A percentile compares a stretch with the other conserved stretches of the same genome.
Evolutionary conservation across 768 basidiomycete genomes (phyloP).

Genomic region (Pleurotus salmoneostramineus): DNA sequence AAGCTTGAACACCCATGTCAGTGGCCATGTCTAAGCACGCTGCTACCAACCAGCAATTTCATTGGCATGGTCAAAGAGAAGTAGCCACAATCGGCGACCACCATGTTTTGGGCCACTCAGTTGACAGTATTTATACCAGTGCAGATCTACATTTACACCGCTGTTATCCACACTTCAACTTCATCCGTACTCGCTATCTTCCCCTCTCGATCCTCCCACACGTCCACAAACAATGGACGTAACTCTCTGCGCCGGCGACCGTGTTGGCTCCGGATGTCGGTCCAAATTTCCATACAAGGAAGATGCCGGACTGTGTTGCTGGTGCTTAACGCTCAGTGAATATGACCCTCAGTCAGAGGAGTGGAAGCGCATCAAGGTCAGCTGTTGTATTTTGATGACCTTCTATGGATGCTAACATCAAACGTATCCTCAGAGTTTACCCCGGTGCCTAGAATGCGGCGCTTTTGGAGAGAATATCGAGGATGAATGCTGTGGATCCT

Average conservation of each 20-base stretch:
- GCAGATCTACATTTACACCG: background rate
- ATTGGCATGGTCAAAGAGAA: too few relatives aligned
- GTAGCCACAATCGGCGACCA: too few relatives aligned
- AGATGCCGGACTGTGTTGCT: background rate
- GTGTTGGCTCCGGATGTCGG: background rate
- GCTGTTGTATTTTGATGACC: background rate
- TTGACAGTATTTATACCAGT: too few relatives aligned
- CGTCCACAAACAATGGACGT: background rate
- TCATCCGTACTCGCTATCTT: background rate
- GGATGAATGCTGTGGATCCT: background rate
- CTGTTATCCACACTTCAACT: background rate
- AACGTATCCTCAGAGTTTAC: background rate
- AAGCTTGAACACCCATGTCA: too few relatives aligned
- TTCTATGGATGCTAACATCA: background rate
- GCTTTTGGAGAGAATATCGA: background rate
- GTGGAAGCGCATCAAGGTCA: background rate
- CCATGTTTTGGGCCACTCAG: too few relatives aligned
- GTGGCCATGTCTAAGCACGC: too few relatives aligned
- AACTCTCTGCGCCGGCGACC: background rate
- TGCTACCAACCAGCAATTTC: too few relatives aligned
- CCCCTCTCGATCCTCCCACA: background rate
- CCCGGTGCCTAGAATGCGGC: background rate
- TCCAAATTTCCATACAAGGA: background rate
- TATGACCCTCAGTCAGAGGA: background rate
- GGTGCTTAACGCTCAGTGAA: background rate